Conservation (phyloP, 2,329 filamentous ascomycete species). For the Colletotrichum sp. region DNA sequence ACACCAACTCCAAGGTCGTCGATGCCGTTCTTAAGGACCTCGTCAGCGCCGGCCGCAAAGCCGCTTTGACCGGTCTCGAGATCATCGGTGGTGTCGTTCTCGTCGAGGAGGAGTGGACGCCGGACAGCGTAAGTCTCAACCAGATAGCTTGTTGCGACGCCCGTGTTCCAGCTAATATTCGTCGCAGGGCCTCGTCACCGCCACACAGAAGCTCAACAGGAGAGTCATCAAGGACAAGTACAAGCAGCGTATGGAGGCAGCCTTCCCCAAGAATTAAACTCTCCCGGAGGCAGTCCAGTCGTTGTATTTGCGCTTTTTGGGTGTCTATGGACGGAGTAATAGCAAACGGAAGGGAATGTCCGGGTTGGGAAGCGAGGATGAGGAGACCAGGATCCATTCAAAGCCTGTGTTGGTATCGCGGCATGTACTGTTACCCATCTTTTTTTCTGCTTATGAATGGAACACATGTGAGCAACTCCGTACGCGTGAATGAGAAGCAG, state of each 20-base stretch:
- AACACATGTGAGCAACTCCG: not conserved
- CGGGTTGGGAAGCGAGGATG: not conserved
- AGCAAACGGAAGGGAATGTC: not conserved
- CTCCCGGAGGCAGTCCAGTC: not conserved
- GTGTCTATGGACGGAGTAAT: not conserved
- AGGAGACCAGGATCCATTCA: not conserved
- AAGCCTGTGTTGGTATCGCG: not conserved
- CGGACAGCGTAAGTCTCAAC: constrained; percentile 71
- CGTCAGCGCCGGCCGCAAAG: constrained; percentile 65
- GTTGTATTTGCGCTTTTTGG: not conserved
- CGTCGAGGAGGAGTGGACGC: constrained; percentile 87
- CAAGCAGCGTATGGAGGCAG: constrained; percentile 53
- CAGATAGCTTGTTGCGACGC: not conserved
- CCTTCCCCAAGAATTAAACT: constrained; percentile 29
- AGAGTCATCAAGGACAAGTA: constrained; percentile 54
- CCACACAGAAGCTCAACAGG: constrained; percentile 66
- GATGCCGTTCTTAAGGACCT: constrained; percentile 69
- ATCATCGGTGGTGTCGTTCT: constrained; percentile 78
- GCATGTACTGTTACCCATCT: not conserved
- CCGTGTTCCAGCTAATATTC: constrained; percentile 18
- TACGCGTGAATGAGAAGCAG: not conserved
- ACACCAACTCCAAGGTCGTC: constrained; percentile 69
- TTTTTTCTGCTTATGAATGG: not conserved
- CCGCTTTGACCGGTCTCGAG: constrained; percentile 73
- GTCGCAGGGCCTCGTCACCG: constrained; percentile 61